These are phyloP conservation scores for Canna indica DNA, from an alignment of 176 grass and related monocot genomes.

Conservation along the genomic window DNA sequence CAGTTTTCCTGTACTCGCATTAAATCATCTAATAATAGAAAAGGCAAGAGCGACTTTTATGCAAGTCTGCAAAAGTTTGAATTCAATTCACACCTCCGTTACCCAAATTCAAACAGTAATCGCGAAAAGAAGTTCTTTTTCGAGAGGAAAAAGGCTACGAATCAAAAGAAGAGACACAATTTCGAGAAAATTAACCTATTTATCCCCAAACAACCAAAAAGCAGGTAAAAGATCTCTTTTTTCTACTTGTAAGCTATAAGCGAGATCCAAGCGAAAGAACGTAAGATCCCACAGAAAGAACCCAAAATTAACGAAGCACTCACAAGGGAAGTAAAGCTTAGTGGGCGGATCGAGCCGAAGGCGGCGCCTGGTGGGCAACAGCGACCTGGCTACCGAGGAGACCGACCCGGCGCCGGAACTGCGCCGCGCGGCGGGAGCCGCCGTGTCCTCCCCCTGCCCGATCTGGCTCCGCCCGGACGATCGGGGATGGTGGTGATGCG, in stretches of 20 bases:
- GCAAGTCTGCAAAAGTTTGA: too few relatives aligned
- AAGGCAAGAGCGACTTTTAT: background rate
- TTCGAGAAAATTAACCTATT: background rate
- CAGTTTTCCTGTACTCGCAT: background rate
- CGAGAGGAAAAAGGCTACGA: background rate
- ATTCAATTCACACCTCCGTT: too few relatives aligned
- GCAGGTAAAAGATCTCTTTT: too few relatives aligned
- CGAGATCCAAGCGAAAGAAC: background rate
- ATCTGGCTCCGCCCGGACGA: background rate
- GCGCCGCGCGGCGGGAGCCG: slow-evolving; percentile 11
- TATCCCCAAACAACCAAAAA: too few relatives aligned
- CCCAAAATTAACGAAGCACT: background rate
- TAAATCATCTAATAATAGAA: background rate
- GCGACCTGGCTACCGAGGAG: slow-evolving; percentile 45
- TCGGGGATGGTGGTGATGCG: background rate
- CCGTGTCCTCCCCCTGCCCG: background rate
- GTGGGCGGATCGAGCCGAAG: slow-evolving; percentile 73
- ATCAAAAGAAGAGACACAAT: background rate
- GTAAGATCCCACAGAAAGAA: slow-evolving; percentile 6
- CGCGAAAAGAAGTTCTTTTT: background rate
- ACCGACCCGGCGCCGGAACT: slow-evolving; percentile 10
- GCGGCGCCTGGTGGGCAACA: slow-evolving; percentile 68
- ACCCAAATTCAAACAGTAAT: background rate
- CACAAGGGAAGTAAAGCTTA: slow-evolving; percentile 97
- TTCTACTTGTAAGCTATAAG: too few relatives aligned